A percentile compares a stretch with the other conserved stretches of the same genome.
Evolutionary conservation across 108 stramenopile species (phyloP).

Genomic region (Heterococcus sp.): DNA sequence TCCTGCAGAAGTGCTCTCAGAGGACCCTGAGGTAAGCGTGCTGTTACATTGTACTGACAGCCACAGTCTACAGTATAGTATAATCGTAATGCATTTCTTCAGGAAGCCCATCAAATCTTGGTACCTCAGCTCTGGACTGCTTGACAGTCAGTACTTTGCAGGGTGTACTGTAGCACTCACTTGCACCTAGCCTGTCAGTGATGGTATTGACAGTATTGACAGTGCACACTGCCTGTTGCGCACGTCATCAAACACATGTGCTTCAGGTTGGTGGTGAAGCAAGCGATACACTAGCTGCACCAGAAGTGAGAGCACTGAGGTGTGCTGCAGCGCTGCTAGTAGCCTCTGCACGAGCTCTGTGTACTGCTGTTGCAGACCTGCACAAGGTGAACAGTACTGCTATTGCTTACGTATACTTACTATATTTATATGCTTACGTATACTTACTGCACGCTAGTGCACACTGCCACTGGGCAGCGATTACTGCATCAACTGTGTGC

Average conservation of each 20-base stretch:
- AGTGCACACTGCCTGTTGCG: neutral
- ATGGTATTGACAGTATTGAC: too few relatives aligned
- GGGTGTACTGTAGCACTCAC: too few relatives aligned
- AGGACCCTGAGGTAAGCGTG: neutral
- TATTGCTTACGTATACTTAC: too few relatives aligned
- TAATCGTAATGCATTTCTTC: too few relatives aligned
- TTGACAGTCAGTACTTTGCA: too few relatives aligned
- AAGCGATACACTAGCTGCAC: neutral
- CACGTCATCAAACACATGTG: neutral
- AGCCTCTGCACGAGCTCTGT: neutral
- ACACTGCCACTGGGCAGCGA: too few relatives aligned
- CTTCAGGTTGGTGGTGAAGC: neutral
- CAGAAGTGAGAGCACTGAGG: neutral
- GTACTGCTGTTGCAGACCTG: neutral
- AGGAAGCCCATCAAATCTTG: too few relatives aligned
- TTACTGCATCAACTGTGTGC: neutral
- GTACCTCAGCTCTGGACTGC: too few relatives aligned
- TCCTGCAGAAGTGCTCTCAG: neutral
- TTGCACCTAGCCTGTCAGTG: too few relatives aligned
- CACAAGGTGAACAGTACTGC: neutral
- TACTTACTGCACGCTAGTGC: too few relatives aligned
- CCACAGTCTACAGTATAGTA: neutral
- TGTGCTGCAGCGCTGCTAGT: neutral
- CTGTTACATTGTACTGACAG: neutral
- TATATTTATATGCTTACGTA: too few relatives aligned